Conservation (phyloP, 2,329 filamentous ascomycete genomes). For the Colletotrichum sp. region DNA sequence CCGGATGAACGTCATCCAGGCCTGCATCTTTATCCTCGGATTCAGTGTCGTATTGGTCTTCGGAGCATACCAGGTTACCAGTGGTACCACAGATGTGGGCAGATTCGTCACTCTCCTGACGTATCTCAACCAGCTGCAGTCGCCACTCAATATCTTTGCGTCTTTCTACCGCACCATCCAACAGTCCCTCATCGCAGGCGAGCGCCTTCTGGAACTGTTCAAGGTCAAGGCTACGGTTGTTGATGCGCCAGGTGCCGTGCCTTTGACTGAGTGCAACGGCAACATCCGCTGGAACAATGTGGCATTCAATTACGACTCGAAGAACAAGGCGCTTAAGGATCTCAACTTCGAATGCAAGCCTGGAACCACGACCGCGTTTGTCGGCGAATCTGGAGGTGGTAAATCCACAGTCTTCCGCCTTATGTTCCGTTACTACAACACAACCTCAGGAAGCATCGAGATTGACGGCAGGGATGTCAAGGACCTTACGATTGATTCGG, state of each 20-base stretch:
- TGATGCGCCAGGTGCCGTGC: conserved; percentile 70
- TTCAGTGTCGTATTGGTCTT: conserved; percentile 75
- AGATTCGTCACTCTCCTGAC: conserved; percentile 77
- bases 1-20: conserved; percentile 82
- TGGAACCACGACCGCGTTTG: conserved; percentile 93
- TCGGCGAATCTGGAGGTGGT: conserved; percentile 94
- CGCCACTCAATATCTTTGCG: conserved; percentile 85
- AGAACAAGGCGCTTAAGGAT: conserved; percentile 83
- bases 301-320: conserved; percentile 86
- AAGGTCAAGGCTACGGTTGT: conserved; percentile 93
- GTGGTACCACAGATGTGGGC: conserved; percentile 68
- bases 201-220: conserved; percentile 93
- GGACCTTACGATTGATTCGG: conserved; percentile 90
- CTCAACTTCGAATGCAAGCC: conserved; percentile 86
- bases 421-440: conserved; percentile 96
- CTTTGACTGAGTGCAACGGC: conserved; percentile 74
- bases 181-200: conserved; percentile 95
- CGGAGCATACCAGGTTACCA: conserved; percentile 78
- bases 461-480: conserved; percentile 86
- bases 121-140: conserved; percentile 81
- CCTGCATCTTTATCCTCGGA: conserved; percentile 79
- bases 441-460: conserved; percentile 77
- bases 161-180: conserved; percentile 97
- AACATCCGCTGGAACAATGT: conserved; percentile 89
- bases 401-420: conserved; percentile 97